Percentiles rank a stretch among this genome's conserved stretches.
phyloP scores from a whole-genome alignment of 192 early-diverging fungal genomes.

The Linnemannia exigua region DNA sequence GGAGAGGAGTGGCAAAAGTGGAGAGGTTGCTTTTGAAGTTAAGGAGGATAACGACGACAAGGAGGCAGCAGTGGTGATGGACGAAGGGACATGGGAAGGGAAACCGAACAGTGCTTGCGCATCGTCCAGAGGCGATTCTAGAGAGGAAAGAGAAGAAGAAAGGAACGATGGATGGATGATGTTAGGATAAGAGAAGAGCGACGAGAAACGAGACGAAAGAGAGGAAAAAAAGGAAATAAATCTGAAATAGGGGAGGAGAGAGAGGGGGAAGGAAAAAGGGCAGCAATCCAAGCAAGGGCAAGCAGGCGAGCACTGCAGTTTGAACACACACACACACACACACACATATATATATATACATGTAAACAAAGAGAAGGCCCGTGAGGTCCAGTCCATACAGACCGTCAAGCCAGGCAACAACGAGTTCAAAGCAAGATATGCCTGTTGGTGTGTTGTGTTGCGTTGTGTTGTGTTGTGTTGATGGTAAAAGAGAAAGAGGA shows the following conservation, averaged over 20 bases:
- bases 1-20: not conserved
- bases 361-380: not conserved
- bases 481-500: not conserved
- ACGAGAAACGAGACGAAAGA: not conserved
- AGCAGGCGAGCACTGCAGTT: not conserved
- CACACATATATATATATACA: too few species aligned
- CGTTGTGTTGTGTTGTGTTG: not conserved
- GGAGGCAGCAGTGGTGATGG: conserved; percentile 13
- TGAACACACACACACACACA: too few species aligned
- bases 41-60: conserved; percentile 35
- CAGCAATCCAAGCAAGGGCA: not conserved
- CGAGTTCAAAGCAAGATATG: not conserved
- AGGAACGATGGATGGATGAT: not conserved
- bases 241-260: not conserved
- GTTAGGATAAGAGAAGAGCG: not conserved
- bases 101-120: conserved; percentile 43
- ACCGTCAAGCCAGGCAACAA: not conserved
- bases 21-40: conserved; percentile 17
- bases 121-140: conserved; percentile 42
- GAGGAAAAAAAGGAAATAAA: conserved; percentile 1
- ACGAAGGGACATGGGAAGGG: conserved; percentile 29
- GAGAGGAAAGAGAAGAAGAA: not conserved
- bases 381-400: not conserved
- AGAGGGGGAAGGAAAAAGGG: not conserved
- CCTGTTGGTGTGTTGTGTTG: not conserved